A percentile compares a stretch with the other conserved stretches of the same genome.
Evolutionary conservation across 2,329 filamentous ascomycete species (phyloP).

Genomic region (Monosporascus sp.): DNA sequence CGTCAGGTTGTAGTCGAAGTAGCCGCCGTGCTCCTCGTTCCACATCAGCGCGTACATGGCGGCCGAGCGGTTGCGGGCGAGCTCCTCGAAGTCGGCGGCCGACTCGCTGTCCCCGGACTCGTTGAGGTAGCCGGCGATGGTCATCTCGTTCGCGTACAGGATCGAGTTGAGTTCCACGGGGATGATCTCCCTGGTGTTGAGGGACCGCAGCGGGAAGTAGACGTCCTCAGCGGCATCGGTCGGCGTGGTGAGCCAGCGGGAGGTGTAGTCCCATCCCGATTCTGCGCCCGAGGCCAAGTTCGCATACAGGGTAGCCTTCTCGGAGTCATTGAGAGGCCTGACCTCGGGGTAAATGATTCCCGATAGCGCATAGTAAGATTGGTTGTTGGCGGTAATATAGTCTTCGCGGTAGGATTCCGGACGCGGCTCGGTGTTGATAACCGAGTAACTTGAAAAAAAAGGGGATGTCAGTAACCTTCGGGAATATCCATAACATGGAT

Average conservation of each 20-base stretch:
- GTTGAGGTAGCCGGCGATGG: conserved; percentile 50
- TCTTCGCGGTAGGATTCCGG: conserved; percentile 65
- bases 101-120: conserved; percentile 43
- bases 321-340: conserved; percentile 42
- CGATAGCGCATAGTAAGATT: conserved; percentile 53
- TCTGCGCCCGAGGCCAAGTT: conserved; percentile 62
- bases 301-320: conserved; percentile 50
- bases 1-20: conserved; percentile 66
- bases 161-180: conserved; percentile 66
- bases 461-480: not conserved
- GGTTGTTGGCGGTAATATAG: conserved; percentile 59
- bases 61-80: conserved; percentile 48
- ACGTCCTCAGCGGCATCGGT: conserved; percentile 52
- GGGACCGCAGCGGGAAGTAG: conserved; percentile 60
- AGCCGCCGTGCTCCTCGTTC: conserved; percentile 56
- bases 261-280: conserved; percentile 59
- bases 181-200: conserved; percentile 53
- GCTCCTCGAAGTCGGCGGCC: conserved; percentile 42
- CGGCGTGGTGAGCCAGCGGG: conserved; percentile 53
- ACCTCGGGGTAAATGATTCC: conserved; percentile 54
- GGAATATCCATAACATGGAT: not conserved
- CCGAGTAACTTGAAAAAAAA: conserved; percentile 40
- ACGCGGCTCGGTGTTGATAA: conserved; percentile 59
- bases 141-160: conserved; percentile 58
- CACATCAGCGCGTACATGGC: conserved; percentile 61